Base-by-base conservation (phyloP, 2,329 filamentous ascomycete genomes). In the Diaporthe aspalathi region DNA sequence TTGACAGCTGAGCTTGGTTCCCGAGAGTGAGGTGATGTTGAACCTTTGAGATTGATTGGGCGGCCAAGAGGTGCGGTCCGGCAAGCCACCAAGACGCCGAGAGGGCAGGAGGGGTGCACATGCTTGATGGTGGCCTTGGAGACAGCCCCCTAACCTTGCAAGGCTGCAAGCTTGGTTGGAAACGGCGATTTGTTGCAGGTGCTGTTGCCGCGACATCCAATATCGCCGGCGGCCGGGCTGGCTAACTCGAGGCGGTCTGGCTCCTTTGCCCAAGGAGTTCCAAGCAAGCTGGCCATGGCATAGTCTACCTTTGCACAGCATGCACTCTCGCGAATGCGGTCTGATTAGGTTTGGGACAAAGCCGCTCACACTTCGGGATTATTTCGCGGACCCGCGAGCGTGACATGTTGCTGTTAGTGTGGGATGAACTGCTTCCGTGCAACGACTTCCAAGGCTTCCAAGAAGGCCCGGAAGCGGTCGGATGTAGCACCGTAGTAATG, bases 141-240 rank as follows among this genome's bases (percentile, higher is more conserved):
- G 20, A 32, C 29, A 17, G 50, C 60, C 45, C n/a, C 57, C 43
- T 38, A 65, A 65, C 60, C 60, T 65, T 65, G 60, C 45, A 65
- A 27, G 60, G 60, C 60, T 65, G n/a, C 54, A 40, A 57, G 54
- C 54, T 57, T 57, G 32, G 32, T 40, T 56, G 45, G 53, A 50
- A 65, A 38, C 45, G 60, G 60, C 45, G 60, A 38, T 50, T 65
- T 65, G 60, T 65, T 65, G 60, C 60, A 65, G 60, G 45, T 38
- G 60, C 60, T 49, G n/a, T 65, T 65, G 60, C 60, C 60, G 43
- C 40, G 57, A 47, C 40, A 47, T 62, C 40, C 57, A 63, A 49
- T 35, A 63, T 63, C 20, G 60, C 60, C 27, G 45, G 60, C 60
- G 29, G 24, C 60, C n/a, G 45, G 60, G 29, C 60, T 24, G 22